Percentiles rank a stretch among this genome's conserved stretches.
Evolutionary conservation across 768 basidiomycete genomes (phyloP).

Genomic region (Boletus rex-veris): DNA sequence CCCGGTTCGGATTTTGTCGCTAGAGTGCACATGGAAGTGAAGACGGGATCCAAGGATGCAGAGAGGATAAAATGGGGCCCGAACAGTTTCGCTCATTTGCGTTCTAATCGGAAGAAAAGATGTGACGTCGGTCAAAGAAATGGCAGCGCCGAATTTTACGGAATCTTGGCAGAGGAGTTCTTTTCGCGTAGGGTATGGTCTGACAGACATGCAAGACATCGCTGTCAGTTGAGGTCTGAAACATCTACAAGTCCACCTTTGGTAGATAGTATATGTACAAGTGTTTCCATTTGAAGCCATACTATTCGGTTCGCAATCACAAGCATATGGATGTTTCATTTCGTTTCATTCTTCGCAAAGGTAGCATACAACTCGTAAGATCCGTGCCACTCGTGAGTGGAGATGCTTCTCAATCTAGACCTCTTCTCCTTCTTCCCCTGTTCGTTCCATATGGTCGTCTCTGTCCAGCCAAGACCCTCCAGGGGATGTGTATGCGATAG

Average conservation of each 20-base stretch:
- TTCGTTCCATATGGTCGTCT: slow-evolving; percentile 10
- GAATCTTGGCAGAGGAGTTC: slow-evolving; percentile 3
- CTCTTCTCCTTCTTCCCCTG: slow-evolving; percentile 7
- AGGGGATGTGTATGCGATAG: slow-evolving; percentile 21
- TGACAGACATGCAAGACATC: slow-evolving; percentile 3
- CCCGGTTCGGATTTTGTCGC: no score
- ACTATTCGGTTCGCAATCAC: slow-evolving; percentile 4
- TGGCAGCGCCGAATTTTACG: slow-evolving; percentile 13
- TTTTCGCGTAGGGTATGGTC: slow-evolving; percentile 13
- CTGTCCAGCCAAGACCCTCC: slow-evolving; percentile 21
- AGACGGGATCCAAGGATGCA: slow-evolving; percentile 5
- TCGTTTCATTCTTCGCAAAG: slow-evolving; percentile 41
- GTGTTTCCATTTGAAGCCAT: neutral
- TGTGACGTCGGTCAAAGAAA: no score
- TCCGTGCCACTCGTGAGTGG: slow-evolving; percentile 17
- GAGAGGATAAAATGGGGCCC: neutral
- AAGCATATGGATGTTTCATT: slow-evolving; percentile 34
- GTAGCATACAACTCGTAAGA: slow-evolving; percentile 23
- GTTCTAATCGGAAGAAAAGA: slow-evolving; percentile 3
- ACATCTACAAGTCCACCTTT: slow-evolving; percentile 11
- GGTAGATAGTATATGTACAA: no score
- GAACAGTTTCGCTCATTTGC: neutral
- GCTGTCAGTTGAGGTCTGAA: slow-evolving; percentile 5
- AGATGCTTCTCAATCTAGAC: slow-evolving; percentile 13
- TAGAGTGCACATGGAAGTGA: neutral